A percentile compares a stretch with the other conserved stretches of the same genome.
Conservation (phyloP, 768 basidiomycete genomes). For the Rhodotorula kratochvilovae region DNA sequence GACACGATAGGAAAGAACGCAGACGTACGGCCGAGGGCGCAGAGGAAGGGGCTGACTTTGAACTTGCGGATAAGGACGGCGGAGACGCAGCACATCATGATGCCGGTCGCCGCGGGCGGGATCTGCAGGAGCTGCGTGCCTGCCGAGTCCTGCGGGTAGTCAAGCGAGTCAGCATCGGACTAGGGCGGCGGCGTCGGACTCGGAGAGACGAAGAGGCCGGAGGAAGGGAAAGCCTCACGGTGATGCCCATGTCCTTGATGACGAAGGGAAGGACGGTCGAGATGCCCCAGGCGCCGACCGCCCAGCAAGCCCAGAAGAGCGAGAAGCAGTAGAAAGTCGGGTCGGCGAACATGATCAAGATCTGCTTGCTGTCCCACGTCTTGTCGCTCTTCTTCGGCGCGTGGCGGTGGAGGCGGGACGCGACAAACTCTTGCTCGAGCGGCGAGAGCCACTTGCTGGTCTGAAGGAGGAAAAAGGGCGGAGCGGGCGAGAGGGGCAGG, state of each 20-base stretch:
- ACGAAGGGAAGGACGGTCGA: constrained; percentile 12
- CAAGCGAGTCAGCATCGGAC: neutral
- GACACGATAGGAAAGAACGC: neutral
- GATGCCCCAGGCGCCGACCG: constrained; percentile 13
- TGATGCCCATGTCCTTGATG: constrained; percentile 14
- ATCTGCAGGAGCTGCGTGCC: constrained; percentile 21
- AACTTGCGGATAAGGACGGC: constrained; percentile 9
- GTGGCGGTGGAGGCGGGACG: neutral
- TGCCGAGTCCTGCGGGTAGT: neutral
- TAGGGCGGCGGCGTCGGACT: too few species aligned
- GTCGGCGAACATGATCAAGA: neutral
- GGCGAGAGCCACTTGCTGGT: constrained; percentile 17
- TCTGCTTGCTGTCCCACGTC: constrained; percentile 1
- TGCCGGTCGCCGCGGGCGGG: constrained; percentile 13
- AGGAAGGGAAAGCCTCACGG: neutral
- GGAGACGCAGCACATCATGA: constrained; percentile 8
- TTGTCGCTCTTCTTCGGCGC: constrained; percentile 8
- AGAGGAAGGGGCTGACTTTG: neutral
- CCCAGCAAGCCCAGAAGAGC: constrained; percentile 5
- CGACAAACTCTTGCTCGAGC: constrained; percentile 14
- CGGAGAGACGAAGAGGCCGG: neutral
- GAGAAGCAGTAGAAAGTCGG: constrained; percentile 10
- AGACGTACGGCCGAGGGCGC: neutral
- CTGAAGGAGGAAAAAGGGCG: neutral
- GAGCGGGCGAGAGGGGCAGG: neutral